These are phyloP conservation scores for Epicoccum sorghinum DNA, from an alignment of 2,329 filamentous ascomycete genomes.

Conservation along the genomic window DNA sequence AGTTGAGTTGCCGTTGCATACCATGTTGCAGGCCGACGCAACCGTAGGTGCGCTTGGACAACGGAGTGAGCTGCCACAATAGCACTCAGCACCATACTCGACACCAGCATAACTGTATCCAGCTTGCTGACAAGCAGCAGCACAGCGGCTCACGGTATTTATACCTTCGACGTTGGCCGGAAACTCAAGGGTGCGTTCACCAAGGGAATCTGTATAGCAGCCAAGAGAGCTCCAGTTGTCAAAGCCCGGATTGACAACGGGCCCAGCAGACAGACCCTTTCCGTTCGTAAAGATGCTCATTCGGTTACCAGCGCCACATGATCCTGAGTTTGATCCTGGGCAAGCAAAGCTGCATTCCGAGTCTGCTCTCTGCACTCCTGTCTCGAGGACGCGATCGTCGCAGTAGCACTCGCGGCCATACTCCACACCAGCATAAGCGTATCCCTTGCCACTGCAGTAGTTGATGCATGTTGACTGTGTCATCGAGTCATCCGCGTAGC, in stretches of 20 bases:
- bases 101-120: background rate
- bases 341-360: slow-evolving; percentile 1
- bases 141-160: background rate
- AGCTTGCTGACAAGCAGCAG: background rate
- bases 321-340: background rate
- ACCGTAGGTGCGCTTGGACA: background rate
- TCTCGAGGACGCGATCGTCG: background rate
- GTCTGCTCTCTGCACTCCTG: background rate
- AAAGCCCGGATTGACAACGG: slow-evolving; percentile 1
- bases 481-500: background rate
- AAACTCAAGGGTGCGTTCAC: background rate
- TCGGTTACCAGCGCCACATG: background rate
- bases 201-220: background rate
- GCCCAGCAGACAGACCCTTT: background rate
- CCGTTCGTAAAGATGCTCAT: slow-evolving; percentile 5
- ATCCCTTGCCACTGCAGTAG: background rate
- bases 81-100: background rate
- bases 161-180: background rate
- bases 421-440: background rate
- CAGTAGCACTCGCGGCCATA: background rate
- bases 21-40: slow-evolving; percentile 5
- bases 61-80: background rate
- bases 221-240: slow-evolving; percentile 5
- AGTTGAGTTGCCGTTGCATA: background rate
- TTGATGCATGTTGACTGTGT: background rate